Percentiles rank a stretch among this genome's conserved stretches.
phyloP scores from a whole-genome alignment of 2,329 filamentous ascomycete species.

The Aspergillus tamarii region DNA sequence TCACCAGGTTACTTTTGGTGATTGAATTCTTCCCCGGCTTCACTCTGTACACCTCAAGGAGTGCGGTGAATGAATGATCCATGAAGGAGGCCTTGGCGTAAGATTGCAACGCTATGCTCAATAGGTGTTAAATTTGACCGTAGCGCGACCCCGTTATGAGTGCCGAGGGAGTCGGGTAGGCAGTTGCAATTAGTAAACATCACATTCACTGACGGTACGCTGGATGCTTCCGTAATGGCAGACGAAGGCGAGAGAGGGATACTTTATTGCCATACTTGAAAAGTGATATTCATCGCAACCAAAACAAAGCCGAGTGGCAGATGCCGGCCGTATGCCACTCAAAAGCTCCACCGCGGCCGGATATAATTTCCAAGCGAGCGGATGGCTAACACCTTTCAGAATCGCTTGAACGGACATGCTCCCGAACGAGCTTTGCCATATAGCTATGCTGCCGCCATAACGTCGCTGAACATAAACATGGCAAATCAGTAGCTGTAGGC shows the following conservation, averaged over 20 bases:
- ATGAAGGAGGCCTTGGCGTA: background rate
- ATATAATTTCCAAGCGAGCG: slow-evolving; percentile 18
- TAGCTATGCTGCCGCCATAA: background rate
- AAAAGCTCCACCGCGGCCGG: slow-evolving; percentile 3
- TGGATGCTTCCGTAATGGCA: background rate
- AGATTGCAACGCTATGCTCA: background rate
- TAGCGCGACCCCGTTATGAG: background rate
- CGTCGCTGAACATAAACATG: background rate
- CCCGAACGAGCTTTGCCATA: background rate
- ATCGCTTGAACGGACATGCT: background rate
- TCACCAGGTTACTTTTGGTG: too few relatives aligned
- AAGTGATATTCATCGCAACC: background rate
- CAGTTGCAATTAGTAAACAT: background rate
- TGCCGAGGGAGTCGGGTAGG: background rate
- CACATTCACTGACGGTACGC: background rate
- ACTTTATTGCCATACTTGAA: background rate
- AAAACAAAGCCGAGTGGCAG: background rate
- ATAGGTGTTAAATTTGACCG: background rate
- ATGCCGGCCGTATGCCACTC: background rate
- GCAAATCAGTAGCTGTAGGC: background rate
- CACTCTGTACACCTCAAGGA: background rate
- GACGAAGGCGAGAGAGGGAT: background rate
- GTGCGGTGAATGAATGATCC: background rate
- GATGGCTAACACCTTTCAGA: background rate
- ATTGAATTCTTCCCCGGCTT: too few relatives aligned